A percentile compares a stretch with the other conserved stretches of the same genome.
Conservation (phyloP, 2,329 filamentous ascomycete genomes). For the Teratosphaeria pseudoeucalypti region DNA sequence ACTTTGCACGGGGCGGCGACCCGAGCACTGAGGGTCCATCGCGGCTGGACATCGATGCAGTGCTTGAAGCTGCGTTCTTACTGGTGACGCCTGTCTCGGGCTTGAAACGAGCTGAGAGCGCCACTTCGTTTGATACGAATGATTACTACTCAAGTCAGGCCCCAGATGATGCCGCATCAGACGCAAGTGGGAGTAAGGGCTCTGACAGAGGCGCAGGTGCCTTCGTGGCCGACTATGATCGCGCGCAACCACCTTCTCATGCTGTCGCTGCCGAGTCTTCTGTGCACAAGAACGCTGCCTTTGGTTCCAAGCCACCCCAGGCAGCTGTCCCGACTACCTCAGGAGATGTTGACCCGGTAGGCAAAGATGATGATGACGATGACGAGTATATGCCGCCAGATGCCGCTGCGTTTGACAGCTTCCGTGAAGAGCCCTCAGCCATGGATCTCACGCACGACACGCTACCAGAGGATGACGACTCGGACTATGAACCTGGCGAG, state of each 20-base stretch:
- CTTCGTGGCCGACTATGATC: conserved; percentile 18
- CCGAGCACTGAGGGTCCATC: conserved; percentile 36
- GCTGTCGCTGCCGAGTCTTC: conserved; percentile 4
- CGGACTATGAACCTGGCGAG: conserved; percentile 28
- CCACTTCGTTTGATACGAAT: conserved; percentile 81
- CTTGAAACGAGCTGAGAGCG: conserved; percentile 47
- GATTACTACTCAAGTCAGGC: conserved; percentile 91
- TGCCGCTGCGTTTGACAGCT: conserved; percentile 14
- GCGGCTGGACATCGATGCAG: conserved; percentile 32
- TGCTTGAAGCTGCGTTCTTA: conserved; percentile 52
- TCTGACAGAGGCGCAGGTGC: conserved; percentile 36
- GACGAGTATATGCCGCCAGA: conserved; percentile 26
- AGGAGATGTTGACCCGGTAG: conserved; percentile 6
- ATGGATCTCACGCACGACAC: conserved; percentile 9
- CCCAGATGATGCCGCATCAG: conserved; percentile 59
- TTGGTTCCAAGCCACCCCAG: not conserved
- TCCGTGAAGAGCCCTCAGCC: conserved; percentile 8
- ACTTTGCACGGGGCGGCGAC: conserved; percentile 40
- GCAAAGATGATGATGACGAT: conserved; percentile 13
- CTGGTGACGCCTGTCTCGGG: conserved; percentile 61
- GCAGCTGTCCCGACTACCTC: not conserved
- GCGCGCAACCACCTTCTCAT: conserved; percentile 8
- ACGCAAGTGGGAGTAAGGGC: conserved; percentile 30
- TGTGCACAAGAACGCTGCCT: not conserved
- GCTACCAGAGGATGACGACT: conserved; percentile 22